These are phyloP conservation scores for Endocalyx cinctus DNA, from an alignment of 2,329 filamentous ascomycete genomes.

Conservation along the genomic window DNA sequence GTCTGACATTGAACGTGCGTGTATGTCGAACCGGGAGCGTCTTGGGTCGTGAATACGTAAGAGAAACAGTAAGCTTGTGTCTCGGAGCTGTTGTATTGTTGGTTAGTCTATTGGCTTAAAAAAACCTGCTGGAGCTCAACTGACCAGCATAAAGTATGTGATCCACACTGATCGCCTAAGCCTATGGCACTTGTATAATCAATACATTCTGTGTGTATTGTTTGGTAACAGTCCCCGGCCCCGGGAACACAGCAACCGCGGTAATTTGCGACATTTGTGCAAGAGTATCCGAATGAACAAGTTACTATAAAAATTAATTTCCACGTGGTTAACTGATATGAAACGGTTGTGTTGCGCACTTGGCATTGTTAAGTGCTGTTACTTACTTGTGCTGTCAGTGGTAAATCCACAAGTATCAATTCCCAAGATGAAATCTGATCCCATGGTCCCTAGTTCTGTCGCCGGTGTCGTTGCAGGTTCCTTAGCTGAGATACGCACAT, in stretches of 20 bases:
- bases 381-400: constrained; percentile 19
- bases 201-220: constrained; percentile 23
- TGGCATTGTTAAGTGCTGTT: background rate
- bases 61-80: constrained; percentile 20
- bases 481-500: constrained; percentile 2
- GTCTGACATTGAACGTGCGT: constrained; percentile 22
- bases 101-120: background rate
- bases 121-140: constrained; percentile 7
- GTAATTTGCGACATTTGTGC: constrained; percentile 21
- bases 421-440: constrained; percentile 18
- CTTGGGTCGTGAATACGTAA: constrained; percentile 18
- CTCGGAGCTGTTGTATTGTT: constrained; percentile 12
- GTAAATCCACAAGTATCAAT: constrained; percentile 25
- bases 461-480: constrained; percentile 12
- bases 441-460: constrained; percentile 3
- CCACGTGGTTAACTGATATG: too few species aligned
- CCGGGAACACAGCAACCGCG: constrained; percentile 23
- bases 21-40: constrained; percentile 15
- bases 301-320: too few species aligned
- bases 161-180: constrained; percentile 14
- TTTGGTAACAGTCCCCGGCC: constrained; percentile 17
- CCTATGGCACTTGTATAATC: too few species aligned
- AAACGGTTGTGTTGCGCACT: too few species aligned
- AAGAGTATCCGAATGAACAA: constrained; percentile 21
- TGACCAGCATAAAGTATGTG: constrained; percentile 26